Evolutionary conservation across 805 yeast genomes (phyloP).

Genomic region (Barnettozyma sp.): DNA sequence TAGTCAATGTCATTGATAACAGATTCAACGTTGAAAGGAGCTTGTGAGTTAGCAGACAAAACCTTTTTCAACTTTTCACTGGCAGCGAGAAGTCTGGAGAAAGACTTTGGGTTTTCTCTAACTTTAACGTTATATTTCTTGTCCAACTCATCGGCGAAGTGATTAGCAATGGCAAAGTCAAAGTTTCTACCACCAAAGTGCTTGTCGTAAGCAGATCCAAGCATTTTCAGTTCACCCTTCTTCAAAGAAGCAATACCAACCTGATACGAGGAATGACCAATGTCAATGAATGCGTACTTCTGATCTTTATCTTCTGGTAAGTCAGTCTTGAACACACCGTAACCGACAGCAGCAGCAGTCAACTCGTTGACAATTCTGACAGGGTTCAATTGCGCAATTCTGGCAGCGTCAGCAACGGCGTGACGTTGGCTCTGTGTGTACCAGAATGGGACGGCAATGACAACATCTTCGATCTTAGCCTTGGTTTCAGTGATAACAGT

Average conservation of each 20-base stretch:
- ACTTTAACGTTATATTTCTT: slow-evolving; percentile 91
- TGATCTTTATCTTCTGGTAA: slow-evolving; percentile 91
- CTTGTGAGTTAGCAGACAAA: slow-evolving; percentile 88
- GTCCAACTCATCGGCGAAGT: slow-evolving; percentile 89
- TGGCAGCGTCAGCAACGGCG: slow-evolving; percentile 91
- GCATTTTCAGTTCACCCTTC: slow-evolving; percentile 91
- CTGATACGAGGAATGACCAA: slow-evolving; percentile 94
- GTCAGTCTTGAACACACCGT: slow-evolving; percentile 97
- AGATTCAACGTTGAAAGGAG: slow-evolving; percentile 93
- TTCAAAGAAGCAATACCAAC: slow-evolving; percentile 85
- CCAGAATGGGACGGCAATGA: slow-evolving; percentile 95
- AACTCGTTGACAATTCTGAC: slow-evolving; percentile 96
- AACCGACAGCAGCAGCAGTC: slow-evolving; percentile 98
- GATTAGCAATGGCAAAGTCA: slow-evolving; percentile 89
- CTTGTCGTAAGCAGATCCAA: slow-evolving; percentile 90
- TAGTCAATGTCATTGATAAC: slow-evolving; percentile 97
- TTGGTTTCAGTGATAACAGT: slow-evolving; percentile 78
- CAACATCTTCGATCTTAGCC: slow-evolving; percentile 71
- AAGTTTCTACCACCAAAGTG: slow-evolving; percentile 98
- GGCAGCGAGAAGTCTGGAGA: slow-evolving; percentile 84
- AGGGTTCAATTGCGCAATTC: slow-evolving; percentile 95
- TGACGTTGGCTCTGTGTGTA: slow-evolving; percentile 95
- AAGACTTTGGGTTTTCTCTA: slow-evolving; percentile 87
- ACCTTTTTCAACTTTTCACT: slow-evolving; percentile 94
- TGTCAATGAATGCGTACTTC: slow-evolving; percentile 88